Base-by-base conservation (phyloP, 2,329 filamentous ascomycete genomes). In the Aspergillus brunneoviolaceus region DNA sequence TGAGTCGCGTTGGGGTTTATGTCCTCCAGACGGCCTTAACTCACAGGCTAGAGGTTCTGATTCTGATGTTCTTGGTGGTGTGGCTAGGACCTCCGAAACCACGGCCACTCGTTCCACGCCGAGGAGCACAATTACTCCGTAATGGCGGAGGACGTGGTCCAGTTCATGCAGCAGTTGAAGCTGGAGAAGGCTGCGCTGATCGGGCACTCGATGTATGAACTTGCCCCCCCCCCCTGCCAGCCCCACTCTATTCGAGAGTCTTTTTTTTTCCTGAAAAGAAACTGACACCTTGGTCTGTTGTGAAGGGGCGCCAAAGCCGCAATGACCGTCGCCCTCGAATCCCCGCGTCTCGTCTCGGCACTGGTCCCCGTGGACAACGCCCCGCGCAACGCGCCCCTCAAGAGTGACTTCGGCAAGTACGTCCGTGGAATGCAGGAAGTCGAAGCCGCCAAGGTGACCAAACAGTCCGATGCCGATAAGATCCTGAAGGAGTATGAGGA, bases 281-380 rank as follows among this genome's bases (percentile, higher is more conserved):
- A 27, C 27, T 27, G 27, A 27, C 27, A 7, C 27, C 27, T 9
- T 21, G n/a, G 25, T 33, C 14, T 16, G 29, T 51, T 25, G 5
- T 33, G 33, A 25, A 90, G 87, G 89, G 94, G 95, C 64, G 94
- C 94, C 51, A 98, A 98, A 80, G 88, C 89, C 2, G 92, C 91
- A 68, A 97, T 98, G 94, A 82, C 89, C 0, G 81, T 97, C 60
- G 92, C 92, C 3, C 84, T 98, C 39, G 81, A 84, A 49, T 83
- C 86, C 0, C 91, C 91, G 0, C 79, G 85, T 5, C 78, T 87
- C 2, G 83, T 96, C 60, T 81, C 83, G 16, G 86, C 89, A 67
- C 80, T 98, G 55, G 84, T 97, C 29, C 84, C 92, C 1, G 92
- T 98, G 12, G 94, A 98, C 79, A 98, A 98, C 72, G 92, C 93